phyloP scores from a whole-genome alignment of 2,329 filamentous ascomycete genomes.

The Bipolaris oryzae region DNA sequence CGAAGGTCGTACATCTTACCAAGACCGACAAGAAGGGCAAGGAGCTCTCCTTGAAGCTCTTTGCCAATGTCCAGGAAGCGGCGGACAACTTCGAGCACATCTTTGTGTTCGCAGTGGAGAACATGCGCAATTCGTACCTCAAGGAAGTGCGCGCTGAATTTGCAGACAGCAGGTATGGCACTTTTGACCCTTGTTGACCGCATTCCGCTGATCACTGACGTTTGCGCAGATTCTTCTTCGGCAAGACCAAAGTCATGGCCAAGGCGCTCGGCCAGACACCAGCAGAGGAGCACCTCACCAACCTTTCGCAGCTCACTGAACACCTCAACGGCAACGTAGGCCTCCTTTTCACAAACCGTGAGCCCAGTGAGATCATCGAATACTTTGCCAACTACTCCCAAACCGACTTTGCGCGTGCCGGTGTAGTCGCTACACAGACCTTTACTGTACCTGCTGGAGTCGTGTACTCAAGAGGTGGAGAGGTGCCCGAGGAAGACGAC shows the following conservation, averaged over 20 bases:
- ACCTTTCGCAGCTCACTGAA: slow-evolving; percentile 71
- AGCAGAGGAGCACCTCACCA: slow-evolving; percentile 80
- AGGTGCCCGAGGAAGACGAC: slow-evolving; percentile 80
- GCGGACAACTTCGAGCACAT: slow-evolving; percentile 86
- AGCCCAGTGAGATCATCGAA: slow-evolving; percentile 67
- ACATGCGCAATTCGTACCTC: slow-evolving; percentile 97
- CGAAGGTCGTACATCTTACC: slow-evolving; percentile 86
- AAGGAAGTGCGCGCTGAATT: slow-evolving; percentile 89
- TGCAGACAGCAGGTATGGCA: slow-evolving; percentile 75
- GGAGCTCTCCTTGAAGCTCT: slow-evolving; percentile 84
- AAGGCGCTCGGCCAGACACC: slow-evolving; percentile 83
- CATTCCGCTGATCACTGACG: slow-evolving; percentile 15
- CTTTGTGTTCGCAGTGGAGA: slow-evolving; percentile 92
- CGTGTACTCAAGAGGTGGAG: slow-evolving; percentile 78
- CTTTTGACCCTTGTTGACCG: background rate
- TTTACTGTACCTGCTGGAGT: slow-evolving; percentile 85
- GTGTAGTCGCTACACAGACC: slow-evolving; percentile 72
- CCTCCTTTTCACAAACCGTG: slow-evolving; percentile 85
- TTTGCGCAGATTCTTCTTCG: slow-evolving; percentile 82
- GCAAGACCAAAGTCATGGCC: slow-evolving; percentile 99
- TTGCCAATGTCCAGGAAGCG: slow-evolving; percentile 83
- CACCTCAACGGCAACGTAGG: slow-evolving; percentile 84
- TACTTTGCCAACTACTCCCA: slow-evolving; percentile 77
- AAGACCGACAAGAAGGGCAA: slow-evolving; percentile 94
- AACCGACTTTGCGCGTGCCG: slow-evolving; percentile 90